Base-by-base conservation (phyloP, 495 filamentous ascomycete genomes). In the Aspergillus conjunctus region DNA sequence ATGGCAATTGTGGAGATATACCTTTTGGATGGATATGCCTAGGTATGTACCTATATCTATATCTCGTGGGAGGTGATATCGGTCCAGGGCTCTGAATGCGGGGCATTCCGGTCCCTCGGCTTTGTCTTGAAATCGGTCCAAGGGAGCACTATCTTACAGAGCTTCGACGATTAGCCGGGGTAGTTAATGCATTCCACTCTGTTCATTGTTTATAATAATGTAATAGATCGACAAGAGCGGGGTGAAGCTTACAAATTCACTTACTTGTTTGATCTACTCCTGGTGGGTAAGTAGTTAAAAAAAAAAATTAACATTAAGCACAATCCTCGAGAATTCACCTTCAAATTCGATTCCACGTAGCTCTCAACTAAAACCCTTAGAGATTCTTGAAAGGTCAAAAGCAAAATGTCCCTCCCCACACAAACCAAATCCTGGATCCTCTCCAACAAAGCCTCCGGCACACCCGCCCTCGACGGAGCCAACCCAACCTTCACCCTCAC, bases 361-460 rank as follows among this genome's bases (percentile, higher is more conserved):
- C 37, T 41, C 37, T 11, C 12, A n/a, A n/a, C 5, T 4, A 14
- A 14, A 11, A 5, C 37, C 9, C 8, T 41, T 41, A 14, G 9
- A 41, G 7, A 41, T 41, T 41, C 6, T n/a, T n/a, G 15, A 41
- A 41, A n/a, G 9, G 15, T n/a, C n/a, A n/a, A 11, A 41, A 41
- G 5, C 15, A 52, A 12, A 31, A 54, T 54, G 51, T 15, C 30
- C 10, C 10, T 21, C 2, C 51, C 51, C 9, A 54, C 11, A 17
- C 17, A 56, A 56, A 30, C 54, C 37, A 44, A 56, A 56, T 45
- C 15, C 10, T 77, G 71, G 73, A 54, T 72, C 48, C 72, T 77
- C 7, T 49, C 59, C 26, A 68, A 69, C 21, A 73, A 76, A 56
- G 68, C 74, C 6, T 62, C 64, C 43, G 45, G 44, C 1, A 32